phyloP scores from a whole-genome alignment of 352 stramenopile species.

The Globisporangium megalacanthum region DNA sequence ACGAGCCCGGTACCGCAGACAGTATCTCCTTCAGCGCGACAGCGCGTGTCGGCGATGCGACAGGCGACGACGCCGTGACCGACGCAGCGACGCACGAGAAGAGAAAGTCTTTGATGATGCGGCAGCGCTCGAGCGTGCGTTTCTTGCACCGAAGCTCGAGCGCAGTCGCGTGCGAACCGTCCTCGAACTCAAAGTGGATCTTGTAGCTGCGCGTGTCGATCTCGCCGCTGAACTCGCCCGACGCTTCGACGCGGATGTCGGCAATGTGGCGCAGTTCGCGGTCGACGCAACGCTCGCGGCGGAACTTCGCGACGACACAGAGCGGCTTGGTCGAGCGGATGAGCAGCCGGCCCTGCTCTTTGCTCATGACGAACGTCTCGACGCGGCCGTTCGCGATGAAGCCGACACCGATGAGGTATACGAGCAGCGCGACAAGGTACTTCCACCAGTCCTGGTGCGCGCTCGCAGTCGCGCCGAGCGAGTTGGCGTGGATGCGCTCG shows the following conservation, averaged over 20 bases:
- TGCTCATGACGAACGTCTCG: conserved; percentile 58
- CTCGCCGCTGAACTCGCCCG: conserved; percentile 58
- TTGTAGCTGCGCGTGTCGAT: conserved; percentile 67
- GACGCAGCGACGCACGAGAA: conserved; percentile 11
- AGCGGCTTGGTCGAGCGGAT: conserved; percentile 51
- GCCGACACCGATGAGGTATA: conserved; percentile 38
- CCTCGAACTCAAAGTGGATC: conserved; percentile 69
- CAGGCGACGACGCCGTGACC: neutral
- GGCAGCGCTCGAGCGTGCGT: conserved; percentile 46
- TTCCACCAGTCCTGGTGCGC: conserved; percentile 48
- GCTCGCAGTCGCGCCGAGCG: conserved; percentile 10
- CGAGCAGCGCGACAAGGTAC: conserved; percentile 48
- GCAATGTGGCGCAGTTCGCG: conserved; percentile 47
- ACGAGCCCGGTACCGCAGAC: conserved; percentile 15
- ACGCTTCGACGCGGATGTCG: conserved; percentile 58
- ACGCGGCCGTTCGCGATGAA: conserved; percentile 51
- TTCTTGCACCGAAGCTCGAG: conserved; percentile 59
- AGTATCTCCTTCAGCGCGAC: conserved; percentile 7
- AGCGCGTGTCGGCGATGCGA: conserved; percentile 1
- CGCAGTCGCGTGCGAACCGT: conserved; percentile 40
- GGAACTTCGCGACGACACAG: conserved; percentile 29
- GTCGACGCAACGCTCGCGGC: conserved; percentile 33
- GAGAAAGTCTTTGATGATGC: conserved; percentile 52
- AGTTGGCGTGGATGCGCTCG: conserved; percentile 35
- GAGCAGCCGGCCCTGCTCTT: conserved; percentile 26